Evolutionary conservation across 768 basidiomycete genomes (phyloP).

Genomic region (Termitomyces sp.): DNA sequence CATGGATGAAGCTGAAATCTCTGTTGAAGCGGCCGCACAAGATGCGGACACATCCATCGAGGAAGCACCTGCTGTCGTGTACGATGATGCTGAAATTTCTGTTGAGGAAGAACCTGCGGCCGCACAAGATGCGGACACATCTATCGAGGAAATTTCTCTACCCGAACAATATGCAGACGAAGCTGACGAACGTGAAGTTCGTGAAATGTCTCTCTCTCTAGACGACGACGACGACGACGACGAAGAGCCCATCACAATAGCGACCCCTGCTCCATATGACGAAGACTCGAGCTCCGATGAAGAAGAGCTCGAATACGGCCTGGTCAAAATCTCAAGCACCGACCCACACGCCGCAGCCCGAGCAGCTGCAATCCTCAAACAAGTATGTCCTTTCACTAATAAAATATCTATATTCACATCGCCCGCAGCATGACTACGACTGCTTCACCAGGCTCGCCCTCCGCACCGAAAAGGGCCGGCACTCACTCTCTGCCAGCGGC

Average conservation of each 20-base stretch:
- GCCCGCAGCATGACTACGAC: conserved; percentile 76
- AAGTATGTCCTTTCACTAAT: conserved; percentile 43
- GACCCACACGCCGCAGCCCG: conserved; percentile 85
- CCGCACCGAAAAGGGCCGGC: not conserved
- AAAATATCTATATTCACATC: not conserved
- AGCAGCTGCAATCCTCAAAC: conserved; percentile 89
- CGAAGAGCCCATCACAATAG: not conserved
- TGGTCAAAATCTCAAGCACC: conserved; percentile 80
- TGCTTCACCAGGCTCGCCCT: conserved; percentile 54
- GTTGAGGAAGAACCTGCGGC: not conserved
- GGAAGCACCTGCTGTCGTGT: not conserved
- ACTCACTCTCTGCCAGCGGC: conserved; percentile 22
- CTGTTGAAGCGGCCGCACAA: too few relatives aligned
- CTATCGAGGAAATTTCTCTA: not conserved
- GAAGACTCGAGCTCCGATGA: conserved; percentile 26
- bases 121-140: not conserved
- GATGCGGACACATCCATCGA: not conserved
- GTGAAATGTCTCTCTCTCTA: conserved; percentile 11
- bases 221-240: conserved; percentile 3
- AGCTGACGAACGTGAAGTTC: conserved; percentile 10
- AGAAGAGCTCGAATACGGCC: conserved; percentile 39
- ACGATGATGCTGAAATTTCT: not conserved
- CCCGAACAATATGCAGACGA: not conserved
- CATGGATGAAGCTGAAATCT: conserved; percentile 1
- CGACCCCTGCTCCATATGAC: conserved; percentile 2